phyloP scores from a whole-genome alignment of 192 early-diverging fungal species.

The Chytriomyces sp. region DNA sequence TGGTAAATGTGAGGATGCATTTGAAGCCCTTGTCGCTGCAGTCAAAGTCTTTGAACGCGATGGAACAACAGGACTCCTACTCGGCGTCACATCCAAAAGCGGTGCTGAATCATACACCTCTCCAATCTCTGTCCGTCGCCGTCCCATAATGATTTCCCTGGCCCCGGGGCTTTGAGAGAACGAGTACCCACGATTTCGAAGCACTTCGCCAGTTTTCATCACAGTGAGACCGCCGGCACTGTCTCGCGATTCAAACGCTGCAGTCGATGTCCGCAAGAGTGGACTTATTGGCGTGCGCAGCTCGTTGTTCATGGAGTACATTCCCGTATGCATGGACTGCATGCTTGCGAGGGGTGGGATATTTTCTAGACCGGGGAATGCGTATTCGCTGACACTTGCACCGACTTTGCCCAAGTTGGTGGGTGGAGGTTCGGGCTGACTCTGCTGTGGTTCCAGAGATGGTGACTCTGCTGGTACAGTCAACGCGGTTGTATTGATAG shows the following conservation, averaged over 20 bases:
- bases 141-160: conserved; percentile 41
- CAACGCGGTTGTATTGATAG: not conserved
- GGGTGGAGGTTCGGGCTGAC: too few species aligned
- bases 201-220: conserved; percentile 49
- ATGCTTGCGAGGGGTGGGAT: not conserved
- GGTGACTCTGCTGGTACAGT: not conserved
- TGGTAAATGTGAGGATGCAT: too few species aligned
- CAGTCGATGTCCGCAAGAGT: not conserved
- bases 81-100: too few species aligned
- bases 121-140: not conserved
- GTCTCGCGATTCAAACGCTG: conserved; percentile 2
- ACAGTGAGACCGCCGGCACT: conserved; percentile 32
- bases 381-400: not conserved
- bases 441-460: not conserved
- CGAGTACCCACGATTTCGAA: conserved; percentile 51
- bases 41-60: too few species aligned
- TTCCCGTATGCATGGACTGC: not conserved
- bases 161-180: conserved; percentile 53
- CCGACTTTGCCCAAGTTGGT: not conserved
- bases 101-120: too few species aligned
- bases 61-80: too few species aligned
- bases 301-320: conserved; percentile 17
- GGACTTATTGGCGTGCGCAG: conserved; percentile 13
- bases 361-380: not conserved
- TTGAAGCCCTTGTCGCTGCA: too few species aligned